Percentiles rank a stretch among this genome's conserved stretches.
These are phyloP conservation scores for Nigrospora sphaerica DNA, from an alignment of 2,329 filamentous ascomycete genomes.

Conservation along the genomic window DNA sequence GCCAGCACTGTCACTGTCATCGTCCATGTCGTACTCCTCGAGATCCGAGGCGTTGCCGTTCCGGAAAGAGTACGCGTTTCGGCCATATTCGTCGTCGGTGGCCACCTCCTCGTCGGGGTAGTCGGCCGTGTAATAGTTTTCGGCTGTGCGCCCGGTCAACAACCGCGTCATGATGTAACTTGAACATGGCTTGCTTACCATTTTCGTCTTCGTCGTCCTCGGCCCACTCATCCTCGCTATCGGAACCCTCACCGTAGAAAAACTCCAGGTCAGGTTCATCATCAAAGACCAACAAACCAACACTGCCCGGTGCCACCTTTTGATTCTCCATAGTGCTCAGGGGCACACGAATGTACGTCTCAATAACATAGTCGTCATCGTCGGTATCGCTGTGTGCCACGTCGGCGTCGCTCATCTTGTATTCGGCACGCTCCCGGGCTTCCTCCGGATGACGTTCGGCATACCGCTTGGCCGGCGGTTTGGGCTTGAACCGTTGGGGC, in stretches of 20 bases:
- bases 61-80: constrained; percentile 47
- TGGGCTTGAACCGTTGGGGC: constrained; percentile 39
- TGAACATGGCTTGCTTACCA: constrained; percentile 32
- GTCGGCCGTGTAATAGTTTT: constrained; percentile 72
- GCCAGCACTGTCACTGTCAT: constrained; percentile 25
- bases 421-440: constrained; percentile 13
- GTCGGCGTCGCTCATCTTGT: constrained; percentile 20
- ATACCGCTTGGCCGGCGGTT: constrained; percentile 46
- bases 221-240: constrained; percentile 50
- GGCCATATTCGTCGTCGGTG: constrained; percentile 59
- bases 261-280: constrained; percentile 50
- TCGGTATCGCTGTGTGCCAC: constrained; percentile 33
- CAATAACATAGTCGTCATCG: constrained; percentile 55
- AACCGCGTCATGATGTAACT: neutral
- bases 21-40: constrained; percentile 42
- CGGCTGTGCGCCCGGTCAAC: constrained; percentile 37
- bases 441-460: constrained; percentile 46
- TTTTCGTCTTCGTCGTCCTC: constrained; percentile 61
- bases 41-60: constrained; percentile 46
- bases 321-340: constrained; percentile 37
- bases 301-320: constrained; percentile 38
- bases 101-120: constrained; percentile 76
- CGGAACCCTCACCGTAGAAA: constrained; percentile 55
- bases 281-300: constrained; percentile 51
- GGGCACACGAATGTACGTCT: constrained; percentile 57